Evolutionary conservation across 345 rosid species (phyloP).

Genomic region (Eucalyptus polybractea): DNA sequence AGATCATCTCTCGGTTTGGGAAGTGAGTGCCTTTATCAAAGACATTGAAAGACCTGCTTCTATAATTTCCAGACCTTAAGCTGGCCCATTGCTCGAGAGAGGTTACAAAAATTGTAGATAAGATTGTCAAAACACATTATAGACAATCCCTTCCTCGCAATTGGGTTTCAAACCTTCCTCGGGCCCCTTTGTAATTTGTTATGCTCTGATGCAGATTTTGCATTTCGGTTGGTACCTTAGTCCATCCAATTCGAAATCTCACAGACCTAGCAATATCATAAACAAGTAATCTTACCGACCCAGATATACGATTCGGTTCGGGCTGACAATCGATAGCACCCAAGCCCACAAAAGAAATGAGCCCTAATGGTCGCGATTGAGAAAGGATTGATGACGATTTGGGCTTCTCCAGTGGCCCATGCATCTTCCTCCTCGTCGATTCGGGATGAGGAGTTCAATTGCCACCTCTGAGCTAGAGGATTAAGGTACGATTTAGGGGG

Average conservation of each 20-base stretch:
- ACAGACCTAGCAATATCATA: not conserved
- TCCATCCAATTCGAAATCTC: not conserved
- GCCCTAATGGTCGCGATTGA: not conserved
- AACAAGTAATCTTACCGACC: not conserved
- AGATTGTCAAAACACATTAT: not conserved
- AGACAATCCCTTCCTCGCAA: not conserved
- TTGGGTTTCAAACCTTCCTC: not conserved
- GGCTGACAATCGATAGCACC: not conserved
- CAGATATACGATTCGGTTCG: rapidly evolving
- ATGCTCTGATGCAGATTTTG: not conserved
- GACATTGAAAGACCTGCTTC: not conserved
- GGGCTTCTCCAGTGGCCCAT: not conserved
- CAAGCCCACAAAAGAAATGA: not conserved
- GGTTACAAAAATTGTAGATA: rapidly evolving
- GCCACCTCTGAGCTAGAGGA: not conserved
- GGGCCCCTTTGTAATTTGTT: not conserved
- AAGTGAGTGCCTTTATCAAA: not conserved
- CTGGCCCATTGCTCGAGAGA: rapidly evolving
- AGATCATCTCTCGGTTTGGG: not conserved
- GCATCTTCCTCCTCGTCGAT: not conserved
- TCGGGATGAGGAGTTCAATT: not conserved
- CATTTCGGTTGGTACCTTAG: not conserved
- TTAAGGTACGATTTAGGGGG: not conserved
- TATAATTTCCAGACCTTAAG: rapidly evolving
- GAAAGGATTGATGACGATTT: not conserved